Evolutionary conservation across 176 grass and related monocot genomes (phyloP), one percentile per base, ranked within the genome.

Genomic region (Cenchrus purpureus): DNA sequence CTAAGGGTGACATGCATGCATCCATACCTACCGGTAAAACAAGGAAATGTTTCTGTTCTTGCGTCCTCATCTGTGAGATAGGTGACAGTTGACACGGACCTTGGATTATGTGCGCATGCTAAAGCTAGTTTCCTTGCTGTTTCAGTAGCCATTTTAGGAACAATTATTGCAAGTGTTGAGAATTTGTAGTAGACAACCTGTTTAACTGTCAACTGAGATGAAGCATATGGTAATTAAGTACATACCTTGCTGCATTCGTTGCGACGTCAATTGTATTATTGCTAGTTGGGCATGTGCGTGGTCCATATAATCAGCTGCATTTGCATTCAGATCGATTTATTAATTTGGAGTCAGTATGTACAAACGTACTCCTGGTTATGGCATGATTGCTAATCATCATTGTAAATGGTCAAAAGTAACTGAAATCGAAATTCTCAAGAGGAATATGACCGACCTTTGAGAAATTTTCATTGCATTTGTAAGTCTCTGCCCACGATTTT

Each of bases 1-100:
- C 22, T 19, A 32, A 32, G 31, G 31, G 31, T 78, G 61, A 62
- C 42, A 80, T 80, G 76, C 73, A 68, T 84, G 81, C 76, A 68
- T 69, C 82, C 76, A 61, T 81, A 85, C 71, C 83, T 81, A 77
- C 32, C 50, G 22, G 48, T 81, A 60, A 85, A 81, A 71, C 50
- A 75, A 61, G 77, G 20, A 19, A 51, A 34, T 37, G 34, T 82
- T 86, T 86, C 83, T 76, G 78, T 81, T 77, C 12, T 53, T 52
- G 20, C 2, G 64, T 89, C 83, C 11, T 73, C 70, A 14, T 82
- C 58, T 31, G 68, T 44, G 76, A 86, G 59, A 22, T 40, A 40
- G 37, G 37, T 55, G 85, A 65, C 31, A 86, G 77, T 56, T 53
- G 77, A 55, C 46, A 65, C 56, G 8, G n/a, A 8, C 78, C 32